Evolutionary conservation across 352 stramenopile species (phyloP), one percentile per base, ranked within the genome.

Genomic region (Phytophthora niederhauseri): DNA sequence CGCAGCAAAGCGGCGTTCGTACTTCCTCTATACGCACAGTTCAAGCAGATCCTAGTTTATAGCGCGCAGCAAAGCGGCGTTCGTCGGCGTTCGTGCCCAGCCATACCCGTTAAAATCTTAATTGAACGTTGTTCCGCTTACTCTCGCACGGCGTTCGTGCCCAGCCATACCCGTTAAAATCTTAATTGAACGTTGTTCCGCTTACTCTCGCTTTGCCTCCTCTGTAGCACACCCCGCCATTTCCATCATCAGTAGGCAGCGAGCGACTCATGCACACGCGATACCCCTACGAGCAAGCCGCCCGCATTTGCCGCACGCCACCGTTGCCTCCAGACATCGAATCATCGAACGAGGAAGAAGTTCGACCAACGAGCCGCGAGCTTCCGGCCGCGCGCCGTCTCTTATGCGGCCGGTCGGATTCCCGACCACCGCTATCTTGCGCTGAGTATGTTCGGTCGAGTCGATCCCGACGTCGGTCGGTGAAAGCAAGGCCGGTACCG

Each of bases 161-260:
- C 53, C 49, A 48, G 70, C 61, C 49, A 61, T 73, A 64, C 60
- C 45, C 53, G 46, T 64, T 48, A 20, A 68, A 60, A 57, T 69
- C 43, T 22, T 36, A 65, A 68, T 64, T 72, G 51, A 60, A 68
- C 20, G 14, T 61, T 61, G 38, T 67, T 71, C 12, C 48, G 20
- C 20, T 54, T 50, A 6, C 43, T 19, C 4, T 46, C n/a, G 4
- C 36, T 24, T 48, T 14, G 26, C 41, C 12, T 50, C 26, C 6
- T 34, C 55, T 70, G 28, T 5, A 8, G 28, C 28, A 31, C 28
- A 38, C 31, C 8, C 3, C 12, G 34, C 14, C 11, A 41, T 17
- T 15, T 41, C 4, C 34, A 41, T 41, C 31, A 15, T 15, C 9
- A 38, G 4, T 9, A 15, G 11, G 31, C 31, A 38, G 34, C 34